Percentiles rank a stretch among this genome's conserved stretches.
These are phyloP conservation scores for Boletellus ananas DNA, from an alignment of 768 basidiomycete genomes.

Conservation along the genomic window DNA sequence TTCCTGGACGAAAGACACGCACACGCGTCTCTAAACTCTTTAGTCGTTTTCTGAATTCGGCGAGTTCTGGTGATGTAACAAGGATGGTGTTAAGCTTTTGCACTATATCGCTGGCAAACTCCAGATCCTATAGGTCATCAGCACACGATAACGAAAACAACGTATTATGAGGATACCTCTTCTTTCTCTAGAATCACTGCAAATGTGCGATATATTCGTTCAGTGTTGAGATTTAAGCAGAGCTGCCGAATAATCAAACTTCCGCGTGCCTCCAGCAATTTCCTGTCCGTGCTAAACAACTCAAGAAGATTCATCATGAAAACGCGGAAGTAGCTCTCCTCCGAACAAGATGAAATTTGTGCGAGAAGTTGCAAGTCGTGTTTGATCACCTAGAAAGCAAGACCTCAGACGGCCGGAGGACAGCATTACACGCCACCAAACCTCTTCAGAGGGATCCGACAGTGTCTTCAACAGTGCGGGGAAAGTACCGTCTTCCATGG, in stretches of 20 bases:
- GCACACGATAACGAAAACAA: background rate
- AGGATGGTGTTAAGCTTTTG: constrained; percentile 96
- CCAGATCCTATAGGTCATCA: constrained; percentile 66
- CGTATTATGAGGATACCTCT: constrained; percentile 54
- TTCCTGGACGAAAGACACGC: constrained; percentile 21
- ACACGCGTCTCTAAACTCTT: constrained; percentile 94
- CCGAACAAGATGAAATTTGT: constrained; percentile 93
- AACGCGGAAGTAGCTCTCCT: constrained; percentile 91
- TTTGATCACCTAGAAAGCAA: constrained; percentile 73
- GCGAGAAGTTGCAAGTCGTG: constrained; percentile 93
- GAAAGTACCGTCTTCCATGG: constrained; percentile 96
- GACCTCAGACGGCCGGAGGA: background rate
- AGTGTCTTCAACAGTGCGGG: constrained; percentile 92
- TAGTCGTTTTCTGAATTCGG: constrained; percentile 87
- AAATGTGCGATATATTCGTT: constrained; percentile 91
- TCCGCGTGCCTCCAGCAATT: constrained; percentile 85
- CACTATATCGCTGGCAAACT: constrained; percentile 96
- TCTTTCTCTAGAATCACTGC: constrained; percentile 98
- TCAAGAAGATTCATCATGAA: constrained; percentile 96
- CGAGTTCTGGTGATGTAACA: constrained; percentile 93
- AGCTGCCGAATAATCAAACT: constrained; percentile 95
- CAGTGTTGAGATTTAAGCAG: constrained; percentile 90
- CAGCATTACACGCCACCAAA: constrained; percentile 24
- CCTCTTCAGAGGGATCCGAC: constrained; percentile 96
- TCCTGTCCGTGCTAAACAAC: constrained; percentile 90